Evolutionary conservation across 1,139 yeast species (phyloP).

Genomic region (Pichia sp.): DNA sequence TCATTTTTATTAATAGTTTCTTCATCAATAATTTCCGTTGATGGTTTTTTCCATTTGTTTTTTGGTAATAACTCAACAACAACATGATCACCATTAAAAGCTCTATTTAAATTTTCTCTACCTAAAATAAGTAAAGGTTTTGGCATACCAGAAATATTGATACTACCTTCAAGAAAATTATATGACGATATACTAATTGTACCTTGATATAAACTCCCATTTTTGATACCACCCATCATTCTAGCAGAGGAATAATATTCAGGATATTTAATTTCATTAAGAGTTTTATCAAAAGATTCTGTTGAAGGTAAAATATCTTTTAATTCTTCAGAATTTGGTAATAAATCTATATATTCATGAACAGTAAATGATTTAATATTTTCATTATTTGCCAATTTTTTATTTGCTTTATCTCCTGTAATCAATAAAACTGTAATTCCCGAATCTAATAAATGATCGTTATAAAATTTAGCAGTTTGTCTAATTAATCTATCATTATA

Average conservation of each 20-base stretch:
- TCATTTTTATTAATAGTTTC: slow-evolving; percentile 56
- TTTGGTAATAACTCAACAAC: slow-evolving; percentile 86
- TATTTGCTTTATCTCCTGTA: slow-evolving; percentile 71
- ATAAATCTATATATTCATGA: slow-evolving; percentile 58
- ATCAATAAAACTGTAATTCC: slow-evolving; percentile 56
- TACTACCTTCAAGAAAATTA: slow-evolving; percentile 83
- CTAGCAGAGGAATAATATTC: slow-evolving; percentile 78
- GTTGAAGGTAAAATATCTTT: slow-evolving; percentile 72
- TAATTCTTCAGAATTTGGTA: slow-evolving; percentile 72
- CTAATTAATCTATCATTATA: slow-evolving; percentile 90
- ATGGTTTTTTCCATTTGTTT: slow-evolving; percentile 83
- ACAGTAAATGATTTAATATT: slow-evolving; percentile 54
- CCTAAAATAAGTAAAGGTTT: slow-evolving; percentile 82
- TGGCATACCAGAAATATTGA: slow-evolving; percentile 65
- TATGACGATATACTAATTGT: slow-evolving; percentile 72
- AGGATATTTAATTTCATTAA: slow-evolving; percentile 56
- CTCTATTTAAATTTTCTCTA: slow-evolving; percentile 77
- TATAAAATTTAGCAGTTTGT: slow-evolving; percentile 65
- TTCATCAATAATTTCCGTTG: slow-evolving; percentile 73
- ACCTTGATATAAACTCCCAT: slow-evolving; percentile 86
- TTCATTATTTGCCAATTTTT: slow-evolving; percentile 49
- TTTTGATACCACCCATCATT: slow-evolving; percentile 83
- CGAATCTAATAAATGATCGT: slow-evolving; percentile 47
- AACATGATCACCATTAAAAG: slow-evolving; percentile 87
- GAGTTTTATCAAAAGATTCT: slow-evolving; percentile 32